Percentiles rank a stretch among this genome's conserved stretches.
These are phyloP conservation scores for Coemansia sp. DNA, from an alignment of 192 early-diverging fungal species.

Conservation along the genomic window DNA sequence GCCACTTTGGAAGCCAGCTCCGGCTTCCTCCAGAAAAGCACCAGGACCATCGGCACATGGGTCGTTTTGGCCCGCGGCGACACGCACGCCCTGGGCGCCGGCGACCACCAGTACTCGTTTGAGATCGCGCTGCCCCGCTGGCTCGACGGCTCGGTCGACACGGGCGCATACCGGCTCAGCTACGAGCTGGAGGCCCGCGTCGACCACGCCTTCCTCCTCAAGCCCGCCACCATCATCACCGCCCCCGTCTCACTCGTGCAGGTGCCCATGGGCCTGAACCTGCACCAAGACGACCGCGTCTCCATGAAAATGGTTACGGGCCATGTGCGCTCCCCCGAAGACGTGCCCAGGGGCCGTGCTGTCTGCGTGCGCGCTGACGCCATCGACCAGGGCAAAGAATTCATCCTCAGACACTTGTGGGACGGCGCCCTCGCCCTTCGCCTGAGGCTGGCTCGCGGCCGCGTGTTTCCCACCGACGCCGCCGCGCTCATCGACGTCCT, in stretches of 20 bases:
- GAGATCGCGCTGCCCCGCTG: conserved; percentile 11
- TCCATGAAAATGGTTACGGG: conserved; percentile 15
- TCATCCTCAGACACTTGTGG: conserved; percentile 46
- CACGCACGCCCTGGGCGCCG: conserved; percentile 11
- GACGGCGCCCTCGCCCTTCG: conserved; percentile 18
- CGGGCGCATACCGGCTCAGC: conserved; percentile 21
- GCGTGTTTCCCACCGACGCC: conserved; percentile 17
- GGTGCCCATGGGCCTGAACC: conserved; percentile 34
- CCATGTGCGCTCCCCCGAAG: neutral
- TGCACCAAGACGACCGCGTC: conserved; percentile 42
- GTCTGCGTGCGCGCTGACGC: conserved; percentile 19
- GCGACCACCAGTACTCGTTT: conserved; percentile 43
- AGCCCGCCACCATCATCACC: conserved; percentile 17
- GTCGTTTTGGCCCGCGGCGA: conserved; percentile 1
- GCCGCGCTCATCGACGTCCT: conserved; percentile 26
- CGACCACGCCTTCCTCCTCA: conserved; percentile 41
- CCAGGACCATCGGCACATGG: conserved; percentile 12
- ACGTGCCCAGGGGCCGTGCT: conserved; percentile 33
- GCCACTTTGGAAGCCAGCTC: neutral
- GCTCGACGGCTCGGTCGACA: conserved; percentile 9
- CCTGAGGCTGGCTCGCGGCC: conserved; percentile 26
- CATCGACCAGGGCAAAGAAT: conserved; percentile 21
- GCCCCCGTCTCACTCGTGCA: conserved; percentile 28
- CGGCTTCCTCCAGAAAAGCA: conserved; percentile 38
- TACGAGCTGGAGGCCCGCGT: conserved; percentile 40